Percentiles rank a stretch among this genome's conserved stretches.
Evolutionary conservation across 345 rosid genomes (phyloP).

Genomic region (Hypericum androsaemum): DNA sequence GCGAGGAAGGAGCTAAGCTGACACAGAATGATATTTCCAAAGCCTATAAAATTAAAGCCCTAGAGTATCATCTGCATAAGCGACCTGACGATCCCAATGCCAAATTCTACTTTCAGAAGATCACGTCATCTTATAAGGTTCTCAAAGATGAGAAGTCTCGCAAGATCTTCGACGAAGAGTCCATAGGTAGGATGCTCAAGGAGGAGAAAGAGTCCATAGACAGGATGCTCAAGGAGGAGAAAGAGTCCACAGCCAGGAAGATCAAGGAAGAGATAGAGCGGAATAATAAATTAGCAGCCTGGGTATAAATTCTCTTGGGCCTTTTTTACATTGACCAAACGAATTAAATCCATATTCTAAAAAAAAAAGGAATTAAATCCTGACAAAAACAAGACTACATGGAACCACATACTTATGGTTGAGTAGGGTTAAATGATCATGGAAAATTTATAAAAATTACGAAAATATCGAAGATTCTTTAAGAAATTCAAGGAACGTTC

Average conservation of each 20-base stretch:
- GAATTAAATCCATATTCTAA: too few relatives aligned
- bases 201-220: slow-evolving; percentile 65
- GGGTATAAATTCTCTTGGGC: too few relatives aligned
- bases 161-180: background rate
- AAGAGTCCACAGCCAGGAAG: slow-evolving; percentile 57
- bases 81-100: slow-evolving; percentile 2
- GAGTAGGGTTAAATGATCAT: too few relatives aligned
- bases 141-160: background rate
- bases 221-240: slow-evolving; percentile 38
- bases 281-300: too few relatives aligned
- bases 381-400: too few relatives aligned
- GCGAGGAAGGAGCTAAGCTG: background rate
- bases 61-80: background rate
- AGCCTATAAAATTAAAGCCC: background rate
- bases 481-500: too few relatives aligned
- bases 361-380: too few relatives aligned
- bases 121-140: background rate
- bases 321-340: too few relatives aligned
- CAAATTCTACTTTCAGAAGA: background rate
- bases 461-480: too few relatives aligned
- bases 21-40: background rate
- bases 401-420: too few relatives aligned
- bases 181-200: slow-evolving; percentile 75
- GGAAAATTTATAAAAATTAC: too few relatives aligned
- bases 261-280: slow-evolving; percentile 65